These are phyloP conservation scores for Diaporthe nobilis DNA, from an alignment of 2,329 filamentous ascomycete species.

Conservation along the genomic window DNA sequence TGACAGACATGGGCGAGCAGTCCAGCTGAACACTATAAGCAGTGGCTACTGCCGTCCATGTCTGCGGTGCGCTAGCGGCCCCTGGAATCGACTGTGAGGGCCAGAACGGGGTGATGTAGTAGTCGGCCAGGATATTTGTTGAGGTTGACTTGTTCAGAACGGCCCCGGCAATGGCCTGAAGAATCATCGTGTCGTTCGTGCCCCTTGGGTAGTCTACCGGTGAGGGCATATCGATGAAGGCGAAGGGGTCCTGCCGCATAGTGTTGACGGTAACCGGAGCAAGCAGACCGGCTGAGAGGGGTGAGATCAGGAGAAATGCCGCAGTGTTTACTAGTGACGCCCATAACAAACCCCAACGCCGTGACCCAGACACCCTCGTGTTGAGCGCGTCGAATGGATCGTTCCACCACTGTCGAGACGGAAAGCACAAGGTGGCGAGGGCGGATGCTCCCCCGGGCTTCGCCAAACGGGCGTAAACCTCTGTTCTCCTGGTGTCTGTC, in stretches of 20 bases:
- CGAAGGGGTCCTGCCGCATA: background rate
- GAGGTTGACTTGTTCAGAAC: background rate
- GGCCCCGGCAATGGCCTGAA: background rate
- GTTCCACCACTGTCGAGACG: background rate
- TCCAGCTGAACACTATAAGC: background rate
- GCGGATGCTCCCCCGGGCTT: background rate
- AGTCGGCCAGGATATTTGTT: background rate
- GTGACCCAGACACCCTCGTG: background rate
- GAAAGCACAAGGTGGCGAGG: background rate
- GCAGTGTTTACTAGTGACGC: background rate
- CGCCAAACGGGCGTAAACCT: background rate
- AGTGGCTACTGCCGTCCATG: background rate
- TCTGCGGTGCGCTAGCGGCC: background rate
- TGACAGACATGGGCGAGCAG: background rate
- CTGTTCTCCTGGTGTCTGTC: background rate
- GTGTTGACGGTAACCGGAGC: background rate
- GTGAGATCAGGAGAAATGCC: background rate
- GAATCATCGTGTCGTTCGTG: background rate
- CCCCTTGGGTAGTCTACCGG: background rate
- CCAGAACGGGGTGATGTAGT: background rate
- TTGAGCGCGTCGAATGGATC: slow-evolving; percentile 2
- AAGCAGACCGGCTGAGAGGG: background rate
- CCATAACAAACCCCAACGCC: background rate
- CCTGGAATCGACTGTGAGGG: background rate
- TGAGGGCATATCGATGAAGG: background rate